Conservation (phyloP, 805 yeast genomes). For the Starmerella stigmatis region DNA sequence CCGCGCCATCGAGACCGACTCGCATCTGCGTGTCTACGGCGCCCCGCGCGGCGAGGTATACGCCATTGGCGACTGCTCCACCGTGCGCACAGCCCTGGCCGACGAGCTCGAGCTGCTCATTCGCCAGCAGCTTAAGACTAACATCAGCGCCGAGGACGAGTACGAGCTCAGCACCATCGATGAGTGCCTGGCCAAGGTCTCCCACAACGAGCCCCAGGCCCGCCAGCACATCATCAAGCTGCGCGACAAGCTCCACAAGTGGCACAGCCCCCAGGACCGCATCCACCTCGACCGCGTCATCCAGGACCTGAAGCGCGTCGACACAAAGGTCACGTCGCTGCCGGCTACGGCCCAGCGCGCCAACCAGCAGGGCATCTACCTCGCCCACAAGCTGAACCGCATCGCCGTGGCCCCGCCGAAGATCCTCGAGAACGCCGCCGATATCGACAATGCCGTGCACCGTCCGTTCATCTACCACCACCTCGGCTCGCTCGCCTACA, state of each 20-base stretch:
- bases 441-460: constrained; percentile 45
- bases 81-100: constrained; percentile 50
- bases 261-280: constrained; percentile 20
- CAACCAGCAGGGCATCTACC: constrained; percentile 56
- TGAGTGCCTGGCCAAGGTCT: constrained; percentile 16
- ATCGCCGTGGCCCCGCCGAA: constrained; percentile 32
- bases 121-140: constrained; percentile 35
- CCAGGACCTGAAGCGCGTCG: constrained; percentile 43
- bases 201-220: constrained; percentile 23
- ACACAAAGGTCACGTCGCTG: constrained; percentile 52
- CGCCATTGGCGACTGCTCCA: constrained; percentile 64
- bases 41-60: constrained; percentile 58
- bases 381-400: constrained; percentile 49
- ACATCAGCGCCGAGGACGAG: constrained; percentile 29
- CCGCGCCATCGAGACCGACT: constrained; percentile 66
- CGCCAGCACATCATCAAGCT: constrained; percentile 21
- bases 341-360: constrained; percentile 73
- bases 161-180: constrained; percentile 17
- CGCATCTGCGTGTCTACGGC: constrained; percentile 60
- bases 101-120: constrained; percentile 46
- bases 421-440: constrained; percentile 35
- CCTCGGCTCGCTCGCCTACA: constrained; percentile 56
- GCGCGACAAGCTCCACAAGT: constrained; percentile 20
- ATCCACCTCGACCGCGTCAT: constrained; percentile 44
- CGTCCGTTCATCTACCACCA: constrained; percentile 55